Base-by-base conservation (phyloP, 805 yeast genomes). In the Suhomyces emberorum region DNA sequence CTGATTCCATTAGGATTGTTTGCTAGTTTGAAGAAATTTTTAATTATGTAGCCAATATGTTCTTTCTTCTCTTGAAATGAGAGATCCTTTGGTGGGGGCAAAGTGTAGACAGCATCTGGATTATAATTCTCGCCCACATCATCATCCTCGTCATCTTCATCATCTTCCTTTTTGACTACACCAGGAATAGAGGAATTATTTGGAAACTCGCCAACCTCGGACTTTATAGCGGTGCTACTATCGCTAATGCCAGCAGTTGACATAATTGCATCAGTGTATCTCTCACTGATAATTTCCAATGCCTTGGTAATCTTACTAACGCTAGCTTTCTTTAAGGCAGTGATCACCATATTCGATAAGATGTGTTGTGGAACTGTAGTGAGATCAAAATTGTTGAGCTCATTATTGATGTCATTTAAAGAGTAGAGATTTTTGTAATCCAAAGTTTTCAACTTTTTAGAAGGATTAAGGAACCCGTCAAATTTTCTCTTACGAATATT, bases 311-410 rank as follows among this genome's bases (percentile, higher is more conserved):
- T 65, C 40, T 70, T 73, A 3, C 65, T 65, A 0, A 71, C 61
- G 32, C 76, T 74, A 0, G 77, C 75, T 28, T 72, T 72, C 12
- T 70, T 64, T 38, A 93, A 65, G 0, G 95, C 88, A 1, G 76
- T 74, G 38, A 76, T 64, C 11, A 82, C 86, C 72, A 82, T 81
- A 30, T 76, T 72, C 15, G 72, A 72, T 38, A 88, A 72, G 1
- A 83, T 68, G 34, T 78, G 77, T 15, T 73, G 74, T 4, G 93
- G 83, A 6, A 93, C 63, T 7, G 76, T 63, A 2, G 86, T 70
- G 37, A 87, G 75, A 55, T 91, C 91, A 52, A 87, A 83, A 25
- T 72, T 71, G 21, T 77, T 72, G 39, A 86, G 63, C 33, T 81
- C 80, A 51, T 81, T 79, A 27, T 65, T 60, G 21, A 78, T 64